A percentile compares a stretch with the other conserved stretches of the same genome.
These are phyloP conservation scores for Aristolochia californica DNA, from an alignment of 164 flowering plant genomes.

Conservation along the genomic window DNA sequence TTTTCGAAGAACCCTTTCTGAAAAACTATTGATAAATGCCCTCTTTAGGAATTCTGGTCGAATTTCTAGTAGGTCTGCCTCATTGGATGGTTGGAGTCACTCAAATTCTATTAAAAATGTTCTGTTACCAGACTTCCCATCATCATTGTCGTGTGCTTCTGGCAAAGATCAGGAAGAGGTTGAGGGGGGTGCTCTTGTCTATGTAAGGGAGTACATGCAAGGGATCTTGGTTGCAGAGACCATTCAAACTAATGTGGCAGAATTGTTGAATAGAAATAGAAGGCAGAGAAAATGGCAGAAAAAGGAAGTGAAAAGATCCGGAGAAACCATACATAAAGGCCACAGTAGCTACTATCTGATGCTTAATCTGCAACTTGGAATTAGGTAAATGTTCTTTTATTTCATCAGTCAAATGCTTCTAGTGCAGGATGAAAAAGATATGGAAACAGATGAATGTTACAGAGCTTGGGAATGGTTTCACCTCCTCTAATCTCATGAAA, in stretches of 20 bases:
- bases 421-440: too few species aligned
- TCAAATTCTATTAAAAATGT: slow-evolving; percentile 27
- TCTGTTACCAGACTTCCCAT: slow-evolving; percentile 19
- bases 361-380: slow-evolving; percentile 94
- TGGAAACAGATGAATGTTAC: too few species aligned
- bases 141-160: slow-evolving; percentile 15
- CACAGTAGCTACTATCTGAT: slow-evolving; percentile 55
- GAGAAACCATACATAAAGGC: slow-evolving; percentile 39
- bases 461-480: too few species aligned
- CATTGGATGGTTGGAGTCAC: slow-evolving; percentile 21
- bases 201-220: slow-evolving; percentile 89
- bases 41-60: slow-evolving; percentile 31
- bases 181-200: slow-evolving; percentile 23
- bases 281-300: slow-evolving; percentile 21
- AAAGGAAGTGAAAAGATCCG: slow-evolving; percentile 34
- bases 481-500: too few species aligned
- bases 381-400: slow-evolving; percentile 42
- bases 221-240: slow-evolving; percentile 70
- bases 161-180: slow-evolving; percentile 26
- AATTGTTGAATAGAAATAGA: slow-evolving; percentile 24
- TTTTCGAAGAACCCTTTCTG: slow-evolving; percentile 44
- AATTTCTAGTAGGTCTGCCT: slow-evolving; percentile 29
- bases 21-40: slow-evolving; percentile 26
- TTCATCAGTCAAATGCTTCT: not conserved
- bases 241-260: slow-evolving; percentile 17